A percentile compares a stretch with the other conserved stretches of the same genome.
These are phyloP conservation scores for Tolypocladium inflatum DNA, from an alignment of 2,329 filamentous ascomycete genomes.

Conservation along the genomic window DNA sequence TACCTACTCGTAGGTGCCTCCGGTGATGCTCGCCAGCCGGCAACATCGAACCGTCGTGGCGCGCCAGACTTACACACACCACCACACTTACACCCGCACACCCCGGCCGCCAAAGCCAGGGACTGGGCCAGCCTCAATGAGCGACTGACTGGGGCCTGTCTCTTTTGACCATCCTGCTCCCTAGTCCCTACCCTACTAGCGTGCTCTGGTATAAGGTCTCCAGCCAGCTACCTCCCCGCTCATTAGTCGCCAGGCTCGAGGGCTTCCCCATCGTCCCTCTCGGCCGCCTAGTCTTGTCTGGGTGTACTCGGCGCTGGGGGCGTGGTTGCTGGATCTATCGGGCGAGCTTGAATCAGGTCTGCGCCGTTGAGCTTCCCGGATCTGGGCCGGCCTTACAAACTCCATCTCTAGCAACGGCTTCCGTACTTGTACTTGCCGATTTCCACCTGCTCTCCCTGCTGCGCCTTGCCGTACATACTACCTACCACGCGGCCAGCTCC, in stretches of 20 bases:
- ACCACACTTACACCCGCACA: not conserved
- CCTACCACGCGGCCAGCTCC: not conserved
- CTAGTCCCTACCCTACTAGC: constrained; percentile 2
- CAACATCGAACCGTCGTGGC: not conserved
- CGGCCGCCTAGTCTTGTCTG: not conserved
- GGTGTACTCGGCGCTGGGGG: not conserved
- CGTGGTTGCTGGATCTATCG: not conserved
- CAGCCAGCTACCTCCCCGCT: constrained; percentile 2
- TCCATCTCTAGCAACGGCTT: not conserved
- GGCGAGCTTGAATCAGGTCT: constrained; percentile 2
- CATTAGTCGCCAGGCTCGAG: constrained; percentile 3
- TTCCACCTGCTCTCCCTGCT: not conserved
- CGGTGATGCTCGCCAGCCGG: not conserved
- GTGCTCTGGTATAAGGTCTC: constrained; percentile 2
- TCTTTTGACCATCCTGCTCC: not conserved
- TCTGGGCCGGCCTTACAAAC: not conserved
- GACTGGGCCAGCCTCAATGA: not conserved
- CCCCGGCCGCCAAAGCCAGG: not conserved
- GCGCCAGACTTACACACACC: not conserved
- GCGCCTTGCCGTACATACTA: not conserved
- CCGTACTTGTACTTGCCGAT: not conserved
- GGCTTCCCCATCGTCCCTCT: constrained; percentile 1
- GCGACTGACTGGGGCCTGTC: not conserved
- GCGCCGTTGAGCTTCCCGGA: not conserved
- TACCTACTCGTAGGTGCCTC: not conserved